phyloP scores from a whole-genome alignment of 148 eudicot species.

The Beta vulgaris region DNA sequence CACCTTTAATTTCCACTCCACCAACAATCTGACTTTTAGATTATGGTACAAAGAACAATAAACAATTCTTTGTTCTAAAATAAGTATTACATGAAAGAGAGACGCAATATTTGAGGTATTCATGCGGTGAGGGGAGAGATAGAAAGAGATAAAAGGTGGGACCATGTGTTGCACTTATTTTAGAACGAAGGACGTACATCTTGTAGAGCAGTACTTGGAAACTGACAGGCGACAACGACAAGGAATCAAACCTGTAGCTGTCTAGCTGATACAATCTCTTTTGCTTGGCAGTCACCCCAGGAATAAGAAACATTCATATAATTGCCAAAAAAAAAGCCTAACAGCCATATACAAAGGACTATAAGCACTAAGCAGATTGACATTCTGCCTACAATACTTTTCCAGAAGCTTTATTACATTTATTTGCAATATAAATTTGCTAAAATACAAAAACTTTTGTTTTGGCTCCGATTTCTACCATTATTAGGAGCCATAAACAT shows the following conservation, averaged over 20 bases:
- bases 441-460: conserved; percentile 22
- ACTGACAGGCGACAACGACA: neutral
- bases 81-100: too few species aligned
- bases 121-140: too few species aligned
- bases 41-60: too few species aligned
- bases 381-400: neutral
- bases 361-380: neutral
- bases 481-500: conserved; percentile 17
- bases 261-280: neutral
- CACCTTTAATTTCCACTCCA: too few species aligned
- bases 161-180: too few species aligned
- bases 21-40: too few species aligned
- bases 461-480: conserved; percentile 5
- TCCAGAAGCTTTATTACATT: conserved; percentile 24
- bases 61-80: too few species aligned
- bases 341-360: neutral
- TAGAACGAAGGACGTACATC: neutral
- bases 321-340: too few species aligned
- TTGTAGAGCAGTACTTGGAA: neutral
- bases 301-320: too few species aligned
- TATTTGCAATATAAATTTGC: conserved; percentile 23
- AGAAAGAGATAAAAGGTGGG: too few species aligned
- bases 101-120: too few species aligned
- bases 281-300: neutral
- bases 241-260: neutral